These are phyloP conservation scores for Fusarium camptoceras DNA, from an alignment of 2,329 filamentous ascomycete genomes.

Conservation along the genomic window DNA sequence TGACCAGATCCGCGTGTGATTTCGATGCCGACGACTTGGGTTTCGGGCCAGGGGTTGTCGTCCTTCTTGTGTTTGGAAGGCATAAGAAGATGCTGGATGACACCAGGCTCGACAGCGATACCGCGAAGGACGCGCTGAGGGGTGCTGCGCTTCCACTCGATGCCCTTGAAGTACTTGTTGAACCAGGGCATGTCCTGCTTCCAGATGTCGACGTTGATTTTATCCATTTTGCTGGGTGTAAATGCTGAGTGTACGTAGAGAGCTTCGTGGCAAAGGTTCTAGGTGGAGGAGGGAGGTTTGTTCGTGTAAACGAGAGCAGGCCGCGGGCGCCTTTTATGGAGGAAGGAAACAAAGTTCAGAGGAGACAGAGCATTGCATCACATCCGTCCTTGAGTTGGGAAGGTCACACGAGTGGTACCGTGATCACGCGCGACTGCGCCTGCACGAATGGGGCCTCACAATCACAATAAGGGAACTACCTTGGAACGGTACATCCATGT, in stretches of 20 bases:
- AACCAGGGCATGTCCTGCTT: conserved; percentile 3
- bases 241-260: not conserved
- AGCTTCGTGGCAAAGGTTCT: not conserved
- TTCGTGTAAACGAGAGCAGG: not conserved
- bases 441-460: not conserved
- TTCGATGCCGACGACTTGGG: not conserved
- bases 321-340: not conserved
- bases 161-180: not conserved
- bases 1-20: not conserved
- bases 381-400: not conserved
- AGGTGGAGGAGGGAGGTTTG: not conserved
- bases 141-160: not conserved
- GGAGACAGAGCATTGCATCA: not conserved
- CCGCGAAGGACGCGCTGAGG: not conserved
- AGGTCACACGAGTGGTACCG: not conserved
- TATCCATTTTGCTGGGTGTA: not conserved
- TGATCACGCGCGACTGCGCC: not conserved
- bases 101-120: not conserved
- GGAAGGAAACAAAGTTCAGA: not conserved
- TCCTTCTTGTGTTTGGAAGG: not conserved
- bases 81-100: not conserved
- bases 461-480: not conserved
- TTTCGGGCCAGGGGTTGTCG: not conserved
- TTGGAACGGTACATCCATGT: not conserved
- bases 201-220: conserved; percentile 3